Evolutionary conservation across 179 eudicot genomes (phyloP), one percentile per base, ranked within the genome.

Genomic region (Camellia oleifera): DNA sequence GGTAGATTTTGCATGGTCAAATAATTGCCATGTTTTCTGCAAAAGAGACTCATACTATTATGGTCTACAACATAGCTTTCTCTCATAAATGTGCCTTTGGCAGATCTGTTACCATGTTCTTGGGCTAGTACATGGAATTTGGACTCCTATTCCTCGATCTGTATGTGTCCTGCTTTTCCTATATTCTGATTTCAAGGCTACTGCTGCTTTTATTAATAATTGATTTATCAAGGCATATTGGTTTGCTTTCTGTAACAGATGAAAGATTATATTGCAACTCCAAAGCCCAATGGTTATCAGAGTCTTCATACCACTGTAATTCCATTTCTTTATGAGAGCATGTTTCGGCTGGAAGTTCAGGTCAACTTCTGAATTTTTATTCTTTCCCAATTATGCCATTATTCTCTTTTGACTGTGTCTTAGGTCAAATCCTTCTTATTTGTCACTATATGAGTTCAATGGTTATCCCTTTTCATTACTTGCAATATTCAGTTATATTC

Each of bases 271-370:
- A 94, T 97, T 82, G 99, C 99, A 45, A 94, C 98, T 66, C 93
- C 99, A 54, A 97, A 97, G 83, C 97, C 97, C 46, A 97, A 97
- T 83, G 99, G 99, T 73, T 97, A 94, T 83, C 97, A 94, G 83
- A 94, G 99, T 85, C 90, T 97, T 89, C 99, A 97, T 83, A 97
- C 99, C 26, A 94, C 95, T 53, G 99, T 97, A 57, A 97, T 97
- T 77, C 99, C 99, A 61, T 97, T 97, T 89, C 93, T 97, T 54
- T 91, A 97, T 71, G 98, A 94, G 88, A 97, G 99, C 93, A 97
- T 90, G 94, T 94, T 97, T 79, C 90, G 93, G 78, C 81, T 97
- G 79, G 99, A 97, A 88, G 97, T 97, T 83, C 99, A 94, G 99
- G 99, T 96, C 77, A 72, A 81, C 73, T 69, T 26, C 8, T 79